A percentile compares a stretch with the other conserved stretches of the same genome.
These are phyloP conservation scores for Cyberlindnera japonica DNA, from an alignment of 805 yeast species.

Conservation along the genomic window DNA sequence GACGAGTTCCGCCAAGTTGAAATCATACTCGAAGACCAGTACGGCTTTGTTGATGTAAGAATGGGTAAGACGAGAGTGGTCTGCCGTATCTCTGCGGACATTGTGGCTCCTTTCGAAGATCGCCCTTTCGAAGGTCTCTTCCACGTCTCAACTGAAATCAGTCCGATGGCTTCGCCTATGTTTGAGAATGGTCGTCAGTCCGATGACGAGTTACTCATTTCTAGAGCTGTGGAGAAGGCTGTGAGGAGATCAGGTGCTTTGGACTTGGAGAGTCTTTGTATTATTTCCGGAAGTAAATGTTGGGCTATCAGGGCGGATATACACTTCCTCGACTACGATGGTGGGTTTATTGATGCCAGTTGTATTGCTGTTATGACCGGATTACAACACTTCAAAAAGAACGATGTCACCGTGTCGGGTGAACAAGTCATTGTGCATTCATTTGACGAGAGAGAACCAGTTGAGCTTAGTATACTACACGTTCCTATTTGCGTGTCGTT, in stretches of 20 bases:
- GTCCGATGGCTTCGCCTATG: conserved; percentile 85
- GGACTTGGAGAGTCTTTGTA: conserved; percentile 87
- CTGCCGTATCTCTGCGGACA: conserved; percentile 70
- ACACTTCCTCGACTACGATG: conserved; percentile 86
- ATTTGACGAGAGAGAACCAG: conserved; percentile 78
- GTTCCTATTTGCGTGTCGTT: conserved; percentile 87
- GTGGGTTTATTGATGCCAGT: conserved; percentile 86
- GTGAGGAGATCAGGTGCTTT: conserved; percentile 86
- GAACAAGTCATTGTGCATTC: conserved; percentile 66
- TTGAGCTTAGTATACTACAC: conserved; percentile 79
- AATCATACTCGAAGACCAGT: conserved; percentile 64
- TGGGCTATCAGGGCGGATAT: conserved; percentile 92
- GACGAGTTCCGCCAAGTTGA: conserved; percentile 61
- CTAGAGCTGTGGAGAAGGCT: conserved; percentile 86
- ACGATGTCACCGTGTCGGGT: conserved; percentile 73
- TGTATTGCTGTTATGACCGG: conserved; percentile 90
- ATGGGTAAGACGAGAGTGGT: conserved; percentile 75
- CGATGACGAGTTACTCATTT: conserved; percentile 77
- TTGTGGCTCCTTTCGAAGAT: conserved; percentile 79
- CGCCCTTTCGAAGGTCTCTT: conserved; percentile 93
- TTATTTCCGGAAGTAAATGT: conserved; percentile 84
- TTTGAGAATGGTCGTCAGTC: conserved; percentile 69
- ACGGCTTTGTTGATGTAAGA: conserved; percentile 75
- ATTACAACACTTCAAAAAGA: conserved; percentile 74
- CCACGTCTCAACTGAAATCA: conserved; percentile 76